phyloP scores from a whole-genome alignment of 495 filamentous ascomycete genomes.

The Xylaria nigripes region DNA sequence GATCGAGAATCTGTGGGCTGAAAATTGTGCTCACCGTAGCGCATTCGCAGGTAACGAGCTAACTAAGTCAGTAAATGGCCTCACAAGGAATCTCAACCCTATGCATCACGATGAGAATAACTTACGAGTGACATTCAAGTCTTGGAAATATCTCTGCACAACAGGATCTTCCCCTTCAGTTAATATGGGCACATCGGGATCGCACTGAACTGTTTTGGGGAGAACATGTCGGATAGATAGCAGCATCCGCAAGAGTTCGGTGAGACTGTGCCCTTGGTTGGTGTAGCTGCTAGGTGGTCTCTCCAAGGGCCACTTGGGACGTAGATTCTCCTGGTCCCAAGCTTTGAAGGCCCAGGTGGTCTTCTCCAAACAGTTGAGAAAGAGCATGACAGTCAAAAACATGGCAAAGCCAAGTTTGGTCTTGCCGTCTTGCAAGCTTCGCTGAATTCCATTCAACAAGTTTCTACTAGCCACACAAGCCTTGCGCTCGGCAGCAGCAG shows the following conservation, averaged over 20 bases:
- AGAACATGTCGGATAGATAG: conserved; percentile 63
- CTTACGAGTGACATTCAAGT: conserved; percentile 54
- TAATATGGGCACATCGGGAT: conserved; percentile 48
- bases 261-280: conserved; percentile 63
- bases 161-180: conserved; percentile 46
- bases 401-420: conserved; percentile 61
- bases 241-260: conserved; percentile 66
- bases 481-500: conserved; percentile 65
- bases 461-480: conserved; percentile 55
- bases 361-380: conserved; percentile 74
- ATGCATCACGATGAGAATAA: neutral
- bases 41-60: conserved; percentile 32
- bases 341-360: conserved; percentile 74
- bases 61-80: conserved; percentile 6
- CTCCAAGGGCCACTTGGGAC: conserved; percentile 62
- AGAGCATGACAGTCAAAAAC: conserved; percentile 63
- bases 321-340: conserved; percentile 55
- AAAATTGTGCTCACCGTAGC: conserved; percentile 43
- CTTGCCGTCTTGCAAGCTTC: conserved; percentile 65
- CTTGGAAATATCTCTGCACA: conserved; percentile 52
- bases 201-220: conserved; percentile 47
- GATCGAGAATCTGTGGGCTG: conserved; percentile 58
- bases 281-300: conserved; percentile 56
- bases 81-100: neutral
- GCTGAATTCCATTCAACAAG: conserved; percentile 69